phyloP scores from a whole-genome alignment of 495 filamentous ascomycete species.

The Wilcoxina mikolae region DNA sequence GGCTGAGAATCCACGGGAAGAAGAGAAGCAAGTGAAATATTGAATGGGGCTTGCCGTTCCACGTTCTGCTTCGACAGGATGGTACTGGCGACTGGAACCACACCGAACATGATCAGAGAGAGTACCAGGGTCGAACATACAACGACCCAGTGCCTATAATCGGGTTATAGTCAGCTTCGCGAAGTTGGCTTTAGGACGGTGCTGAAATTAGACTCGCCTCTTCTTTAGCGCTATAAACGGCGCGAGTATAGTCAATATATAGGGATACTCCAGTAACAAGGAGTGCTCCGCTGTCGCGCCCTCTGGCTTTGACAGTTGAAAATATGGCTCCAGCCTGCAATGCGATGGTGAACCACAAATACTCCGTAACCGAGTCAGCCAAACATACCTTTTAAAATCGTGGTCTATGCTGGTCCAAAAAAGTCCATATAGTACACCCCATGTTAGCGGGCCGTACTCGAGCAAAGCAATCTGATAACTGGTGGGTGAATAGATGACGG shows the following conservation, averaged over 20 bases:
- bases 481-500: too few species aligned
- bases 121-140: background rate
- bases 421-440: slow-evolving; percentile 7
- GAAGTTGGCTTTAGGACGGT: background rate
- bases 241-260: background rate
- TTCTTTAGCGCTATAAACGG: background rate
- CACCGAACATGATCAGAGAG: background rate
- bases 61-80: background rate
- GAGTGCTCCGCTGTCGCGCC: slow-evolving; percentile 11
- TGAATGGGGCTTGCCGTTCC: background rate
- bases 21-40: background rate
- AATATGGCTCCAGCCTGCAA: slow-evolving; percentile 11
- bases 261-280: slow-evolving; percentile 10
- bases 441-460: slow-evolving; percentile 6
- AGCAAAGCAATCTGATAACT: too few species aligned
- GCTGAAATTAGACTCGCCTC: background rate
- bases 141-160: slow-evolving; percentile 10
- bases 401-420: slow-evolving; percentile 7
- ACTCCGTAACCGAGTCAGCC: background rate
- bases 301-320: slow-evolving; percentile 9
- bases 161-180: background rate
- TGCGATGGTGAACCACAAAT: background rate
- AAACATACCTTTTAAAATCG: slow-evolving; percentile 1
- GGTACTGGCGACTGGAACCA: slow-evolving; percentile 2
- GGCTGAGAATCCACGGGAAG: background rate